Evolutionary conservation across 148 eudicot genomes (phyloP), one percentile per base, ranked within the genome.

Genomic region (Selenicereus undatus): DNA sequence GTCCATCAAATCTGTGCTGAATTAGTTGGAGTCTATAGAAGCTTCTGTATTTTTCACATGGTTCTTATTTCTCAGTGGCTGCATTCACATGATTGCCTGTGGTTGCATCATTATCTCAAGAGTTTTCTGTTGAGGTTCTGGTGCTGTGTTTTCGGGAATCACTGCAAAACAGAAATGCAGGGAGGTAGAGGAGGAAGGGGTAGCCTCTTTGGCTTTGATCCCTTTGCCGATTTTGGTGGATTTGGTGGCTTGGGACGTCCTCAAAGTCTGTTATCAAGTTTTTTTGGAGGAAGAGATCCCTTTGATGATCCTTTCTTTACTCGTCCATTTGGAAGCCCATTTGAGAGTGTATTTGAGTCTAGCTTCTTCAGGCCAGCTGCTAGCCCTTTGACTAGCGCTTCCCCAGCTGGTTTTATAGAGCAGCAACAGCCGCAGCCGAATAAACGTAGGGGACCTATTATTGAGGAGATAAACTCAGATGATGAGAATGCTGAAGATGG

Each of bases 201-300:
- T 82, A 86, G 86, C 54, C 86, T 91, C 76, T 89, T 86, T 81
- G 91, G 85, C 78, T 89, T 88, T 81, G 93, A 87, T 80, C 92
- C 98, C 62, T 91, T 92, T 85, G 91, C 89, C 76, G 87, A 81
- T 24, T 90, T 91, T 80, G 84, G 87, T 73, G 89, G 88, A 32
- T 85, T 89, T 78, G 86, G 84, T 79, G 94, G 94, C 65, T 77
- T 89, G 82, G 89, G 90, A 65, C 91, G 91, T 76, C 95, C 85
- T 10, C 88, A 87, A 60, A 90, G 84, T 80, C 72, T 92, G 78
- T 26, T 92, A n/a, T 75, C 97, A 64, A 79, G 87, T 78, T 79
- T 95, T 76, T 92, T 95, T 70, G 99, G 97, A 64, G 97, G 92
- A 74, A 91, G 92, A 77, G 91, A 92, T 86, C 99, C 99, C 11